Percentiles rank a stretch among this genome's conserved stretches.
Conservation (phyloP, 371 early-diverging fungal genomes). For the Capillidium heterosporum region DNA sequence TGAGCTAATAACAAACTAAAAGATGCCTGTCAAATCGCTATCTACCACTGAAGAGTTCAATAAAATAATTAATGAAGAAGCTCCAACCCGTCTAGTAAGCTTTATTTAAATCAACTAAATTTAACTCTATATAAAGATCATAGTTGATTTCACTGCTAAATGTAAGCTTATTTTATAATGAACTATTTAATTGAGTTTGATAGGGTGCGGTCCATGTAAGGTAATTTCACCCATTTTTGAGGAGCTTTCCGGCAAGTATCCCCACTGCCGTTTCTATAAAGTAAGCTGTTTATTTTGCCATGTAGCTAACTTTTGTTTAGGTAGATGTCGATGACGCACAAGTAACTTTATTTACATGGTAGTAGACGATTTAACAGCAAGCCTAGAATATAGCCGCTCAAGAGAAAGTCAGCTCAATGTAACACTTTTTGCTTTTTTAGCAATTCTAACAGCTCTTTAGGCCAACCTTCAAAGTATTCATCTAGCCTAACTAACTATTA, state of each 20-base stretch:
- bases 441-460: slow-evolving; percentile 18
- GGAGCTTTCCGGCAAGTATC: slow-evolving; percentile 27
- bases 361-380: not conserved
- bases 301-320: slow-evolving; percentile 10
- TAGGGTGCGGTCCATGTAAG: slow-evolving; percentile 32
- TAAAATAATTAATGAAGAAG: too few relatives aligned
- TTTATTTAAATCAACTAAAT: too few relatives aligned
- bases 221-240: slow-evolving; percentile 32
- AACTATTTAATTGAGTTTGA: not conserved
- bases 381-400: not conserved
- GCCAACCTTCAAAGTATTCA: slow-evolving; percentile 45
- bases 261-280: slow-evolving; percentile 32
- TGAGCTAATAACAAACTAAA: too few relatives aligned
- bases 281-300: slow-evolving; percentile 10
- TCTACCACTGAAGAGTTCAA: too few relatives aligned
- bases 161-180: not conserved
- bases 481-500: slow-evolving; percentile 37
- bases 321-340: slow-evolving; percentile 33
- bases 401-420: not conserved
- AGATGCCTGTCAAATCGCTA: too few relatives aligned
- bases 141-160: slow-evolving; percentile 4
- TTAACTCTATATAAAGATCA: not conserved
- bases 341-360: slow-evolving; percentile 7
- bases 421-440: not conserved
- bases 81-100: too few relatives aligned